phyloP scores from a whole-genome alignment of 78 protist genomes.

The Isochrysis galbana region DNA sequence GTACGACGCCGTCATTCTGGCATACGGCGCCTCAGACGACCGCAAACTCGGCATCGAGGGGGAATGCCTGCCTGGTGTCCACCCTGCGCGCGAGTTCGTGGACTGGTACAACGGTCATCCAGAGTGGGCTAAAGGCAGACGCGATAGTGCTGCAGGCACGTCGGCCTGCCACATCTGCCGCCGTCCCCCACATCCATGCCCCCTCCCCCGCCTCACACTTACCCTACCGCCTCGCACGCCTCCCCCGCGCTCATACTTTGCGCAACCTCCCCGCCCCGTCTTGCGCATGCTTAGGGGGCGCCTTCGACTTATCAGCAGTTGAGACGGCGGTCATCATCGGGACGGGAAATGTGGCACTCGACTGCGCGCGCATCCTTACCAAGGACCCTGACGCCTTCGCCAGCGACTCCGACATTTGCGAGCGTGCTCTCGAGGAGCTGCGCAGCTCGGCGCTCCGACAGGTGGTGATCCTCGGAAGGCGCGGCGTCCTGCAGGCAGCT shows the following conservation, averaged over 20 bases:
- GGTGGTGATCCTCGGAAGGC: conserved; percentile 62
- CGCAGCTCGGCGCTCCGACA: neutral
- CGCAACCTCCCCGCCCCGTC: no score
- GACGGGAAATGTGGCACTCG: conserved; percentile 84
- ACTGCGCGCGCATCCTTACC: conserved; percentile 65
- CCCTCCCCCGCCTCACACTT: no score
- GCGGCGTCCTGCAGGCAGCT: conserved; percentile 62
- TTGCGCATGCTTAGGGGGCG: no score
- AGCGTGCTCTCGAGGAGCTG: conserved; percentile 9
- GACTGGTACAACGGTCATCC: conserved; percentile 83
- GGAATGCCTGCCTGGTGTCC: conserved; percentile 28
- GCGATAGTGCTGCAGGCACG: no score
- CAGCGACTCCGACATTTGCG: conserved; percentile 38
- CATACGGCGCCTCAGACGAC: conserved; percentile 66
- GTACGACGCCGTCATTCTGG: conserved; percentile 64
- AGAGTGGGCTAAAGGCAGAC: no score
- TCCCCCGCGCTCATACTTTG: no score
- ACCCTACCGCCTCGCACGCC: no score
- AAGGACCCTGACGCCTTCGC: neutral
- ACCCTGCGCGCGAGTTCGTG: conserved; percentile 73
- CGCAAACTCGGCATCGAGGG: conserved; percentile 28
- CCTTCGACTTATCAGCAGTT: neutral
- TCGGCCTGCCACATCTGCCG: no score
- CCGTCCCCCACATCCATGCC: no score
- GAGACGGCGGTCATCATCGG: conserved; percentile 48